These are phyloP conservation scores for Plasmodium relictum DNA, from an alignment of 169 alveolate genomes.

Conservation along the genomic window DNA sequence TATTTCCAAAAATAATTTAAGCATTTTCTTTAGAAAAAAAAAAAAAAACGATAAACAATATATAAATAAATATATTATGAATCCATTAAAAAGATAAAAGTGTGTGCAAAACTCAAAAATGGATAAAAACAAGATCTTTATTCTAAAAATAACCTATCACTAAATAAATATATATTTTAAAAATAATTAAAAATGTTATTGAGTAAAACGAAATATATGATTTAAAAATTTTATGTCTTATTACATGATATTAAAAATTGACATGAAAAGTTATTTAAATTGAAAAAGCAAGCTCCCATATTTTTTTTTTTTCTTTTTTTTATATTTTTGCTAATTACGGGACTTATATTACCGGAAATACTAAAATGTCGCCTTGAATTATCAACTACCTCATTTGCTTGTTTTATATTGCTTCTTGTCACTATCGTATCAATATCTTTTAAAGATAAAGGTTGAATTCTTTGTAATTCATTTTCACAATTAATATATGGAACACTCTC, in stretches of 20 bases:
- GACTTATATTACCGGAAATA: slow-evolving; percentile 18
- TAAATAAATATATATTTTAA: slow-evolving; percentile 26
- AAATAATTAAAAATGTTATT: slow-evolving; percentile 27
- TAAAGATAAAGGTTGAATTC: slow-evolving; percentile 31
- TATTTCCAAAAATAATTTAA: slow-evolving; percentile 1
- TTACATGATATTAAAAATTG: slow-evolving; percentile 70
- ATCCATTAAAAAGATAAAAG: slow-evolving; percentile 20
- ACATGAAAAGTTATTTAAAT: slow-evolving; percentile 71
- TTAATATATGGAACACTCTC: slow-evolving; percentile 3
- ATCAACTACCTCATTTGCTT: slow-evolving; percentile 6
- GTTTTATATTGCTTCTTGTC: slow-evolving; percentile 3
- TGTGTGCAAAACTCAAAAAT: slow-evolving; percentile 46
- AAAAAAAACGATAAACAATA: slow-evolving; percentile 14
- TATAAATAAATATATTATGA: slow-evolving; percentile 23
- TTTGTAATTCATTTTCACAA: slow-evolving; percentile 41
- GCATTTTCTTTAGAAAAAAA: slow-evolving; percentile 30
- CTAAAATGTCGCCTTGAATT: slow-evolving; percentile 21
- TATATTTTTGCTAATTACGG: slow-evolving; percentile 44
- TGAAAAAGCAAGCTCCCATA: slow-evolving; percentile 50
- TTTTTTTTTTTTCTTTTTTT: slow-evolving; percentile 52
- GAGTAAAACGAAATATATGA: slow-evolving; percentile 9
- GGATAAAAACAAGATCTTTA: slow-evolving; percentile 28
- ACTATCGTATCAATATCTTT: slow-evolving; percentile 17
- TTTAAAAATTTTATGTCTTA: slow-evolving; percentile 53
- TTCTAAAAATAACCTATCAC: slow-evolving; percentile 49